A percentile compares a stretch with the other conserved stretches of the same genome.
These are phyloP conservation scores for Venustampulla echinocandica DNA, from an alignment of 495 filamentous ascomycete genomes.

Conservation along the genomic window DNA sequence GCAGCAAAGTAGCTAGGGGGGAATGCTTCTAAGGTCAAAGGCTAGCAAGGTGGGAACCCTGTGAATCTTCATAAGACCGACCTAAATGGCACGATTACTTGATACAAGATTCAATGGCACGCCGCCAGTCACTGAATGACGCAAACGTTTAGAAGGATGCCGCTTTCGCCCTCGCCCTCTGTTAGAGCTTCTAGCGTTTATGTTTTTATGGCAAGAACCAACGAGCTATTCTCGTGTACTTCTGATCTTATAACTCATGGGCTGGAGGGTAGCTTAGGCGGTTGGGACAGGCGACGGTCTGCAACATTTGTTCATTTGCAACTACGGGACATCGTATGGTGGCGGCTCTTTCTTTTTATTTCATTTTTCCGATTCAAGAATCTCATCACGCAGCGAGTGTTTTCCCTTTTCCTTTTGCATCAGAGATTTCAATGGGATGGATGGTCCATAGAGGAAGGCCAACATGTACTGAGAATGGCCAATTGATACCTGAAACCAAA, in stretches of 20 bases:
- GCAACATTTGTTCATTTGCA: background rate
- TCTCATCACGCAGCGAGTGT: constrained; percentile 23
- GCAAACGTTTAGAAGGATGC: constrained; percentile 8
- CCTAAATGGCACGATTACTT: too few species aligned
- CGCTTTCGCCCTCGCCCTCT: constrained; percentile 10
- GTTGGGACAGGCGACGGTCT: background rate
- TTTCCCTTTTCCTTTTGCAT: constrained; percentile 23
- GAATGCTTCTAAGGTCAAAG: background rate
- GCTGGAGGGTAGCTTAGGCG: background rate
- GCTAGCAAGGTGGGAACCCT: background rate
- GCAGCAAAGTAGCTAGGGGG: constrained; percentile 3
- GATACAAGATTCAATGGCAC: background rate
- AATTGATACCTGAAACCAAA: constrained; percentile 19
- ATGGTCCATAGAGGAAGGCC: constrained; percentile 14
- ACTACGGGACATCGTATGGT: constrained; percentile 2
- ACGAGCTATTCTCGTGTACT: constrained; percentile 1
- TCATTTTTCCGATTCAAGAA: constrained; percentile 17
- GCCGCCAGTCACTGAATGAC: background rate
- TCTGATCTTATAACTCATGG: background rate
- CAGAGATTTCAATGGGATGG: constrained; percentile 13
- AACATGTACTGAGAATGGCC: constrained; percentile 12
- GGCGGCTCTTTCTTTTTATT: constrained; percentile 12
- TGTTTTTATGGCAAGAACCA: constrained; percentile 8
- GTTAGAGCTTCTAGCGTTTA: constrained; percentile 9
- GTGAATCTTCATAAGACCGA: background rate